phyloP scores from a whole-genome alignment of 108 stramenopile species.

The Fistulifera solaris region DNA sequence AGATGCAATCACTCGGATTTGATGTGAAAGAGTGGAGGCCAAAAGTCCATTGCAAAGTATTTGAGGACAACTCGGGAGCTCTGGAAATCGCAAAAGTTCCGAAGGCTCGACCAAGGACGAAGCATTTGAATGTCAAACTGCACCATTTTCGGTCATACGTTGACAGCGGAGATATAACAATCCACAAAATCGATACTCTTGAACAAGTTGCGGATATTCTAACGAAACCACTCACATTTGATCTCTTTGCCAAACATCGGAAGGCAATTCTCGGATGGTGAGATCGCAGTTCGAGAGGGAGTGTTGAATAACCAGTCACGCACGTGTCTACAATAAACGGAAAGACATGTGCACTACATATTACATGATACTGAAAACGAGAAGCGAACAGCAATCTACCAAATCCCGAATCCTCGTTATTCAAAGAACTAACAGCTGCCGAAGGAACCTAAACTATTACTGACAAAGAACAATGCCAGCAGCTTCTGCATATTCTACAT shows the following conservation, averaged over 20 bases:
- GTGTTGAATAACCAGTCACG: conserved; percentile 2
- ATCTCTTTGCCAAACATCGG: neutral
- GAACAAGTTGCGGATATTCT: neutral
- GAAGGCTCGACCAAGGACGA: conserved; percentile 24
- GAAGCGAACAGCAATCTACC: too few relatives aligned
- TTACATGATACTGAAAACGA: too few relatives aligned
- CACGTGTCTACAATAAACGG: too few relatives aligned
- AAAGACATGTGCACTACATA: too few relatives aligned
- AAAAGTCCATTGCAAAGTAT: conserved; percentile 23
- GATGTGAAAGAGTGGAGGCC: conserved; percentile 4
- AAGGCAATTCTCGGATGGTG: conserved; percentile 4
- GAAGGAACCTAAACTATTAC: too few relatives aligned
- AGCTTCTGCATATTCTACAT: too few relatives aligned
- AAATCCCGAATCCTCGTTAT: too few relatives aligned
- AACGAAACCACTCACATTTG: neutral
- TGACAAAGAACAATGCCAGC: too few relatives aligned
- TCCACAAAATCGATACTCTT: conserved; percentile 1
- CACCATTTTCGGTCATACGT: conserved; percentile 33
- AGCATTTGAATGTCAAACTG: conserved; percentile 27
- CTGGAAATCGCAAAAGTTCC: conserved; percentile 22
- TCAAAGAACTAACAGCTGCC: too few relatives aligned
- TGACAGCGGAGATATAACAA: conserved; percentile 14
- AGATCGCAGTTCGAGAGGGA: conserved; percentile 1
- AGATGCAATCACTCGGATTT: conserved; percentile 15
- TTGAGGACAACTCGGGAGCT: conserved; percentile 24